Base-by-base conservation (phyloP, 257 asterid genomes). In the Hygrophila difformis region DNA sequence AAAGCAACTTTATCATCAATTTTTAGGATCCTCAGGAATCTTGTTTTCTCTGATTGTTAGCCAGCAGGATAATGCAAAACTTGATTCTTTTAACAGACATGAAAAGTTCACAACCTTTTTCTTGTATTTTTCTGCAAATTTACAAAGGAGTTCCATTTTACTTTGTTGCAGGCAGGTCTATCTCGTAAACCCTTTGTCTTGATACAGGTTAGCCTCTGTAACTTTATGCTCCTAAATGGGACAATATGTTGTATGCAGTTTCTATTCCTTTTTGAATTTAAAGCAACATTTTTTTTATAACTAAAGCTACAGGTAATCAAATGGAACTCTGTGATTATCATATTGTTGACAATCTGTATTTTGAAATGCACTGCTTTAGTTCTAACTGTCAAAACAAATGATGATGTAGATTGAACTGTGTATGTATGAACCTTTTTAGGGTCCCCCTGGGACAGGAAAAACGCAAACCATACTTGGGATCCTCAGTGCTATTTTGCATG, bases 401-500 rank as follows among this genome's bases (percentile, higher is more conserved):
- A 46, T 59, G 46, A 39, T 13, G 28, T 51, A 39, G 44, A 3
- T 51, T 21, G 46, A 10, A 34, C 39, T 49, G 38, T 46, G 56
- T 40, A 56, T 44, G 39, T 58, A 59, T 76, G 69, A 77, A 61
- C 19, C 39, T 40, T 53, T 74, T 29, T 70, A 91, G 96, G 98
- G 96, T 0, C 98, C 98, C 59, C 96, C 98, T 49, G 98, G 98
- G 44, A 91, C 95, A 19, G 98, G 98, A 57, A 91, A 91, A 70
- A 91, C 98, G 13, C 98, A 86, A 62, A 91, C 98, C 56, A 86
- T 91, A 60, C 96, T 91, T 61, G 98, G 98, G 61, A 49, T 91
- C 22, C 94, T 91, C 46, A 78, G 96, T 75, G 87, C 98, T 56
- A 76, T 91, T 69, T 69, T 85, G 77, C 98, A 91, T 72, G 93